These are phyloP conservation scores for Butyriboletus loyo DNA, from an alignment of 768 basidiomycete genomes.

Conservation along the genomic window DNA sequence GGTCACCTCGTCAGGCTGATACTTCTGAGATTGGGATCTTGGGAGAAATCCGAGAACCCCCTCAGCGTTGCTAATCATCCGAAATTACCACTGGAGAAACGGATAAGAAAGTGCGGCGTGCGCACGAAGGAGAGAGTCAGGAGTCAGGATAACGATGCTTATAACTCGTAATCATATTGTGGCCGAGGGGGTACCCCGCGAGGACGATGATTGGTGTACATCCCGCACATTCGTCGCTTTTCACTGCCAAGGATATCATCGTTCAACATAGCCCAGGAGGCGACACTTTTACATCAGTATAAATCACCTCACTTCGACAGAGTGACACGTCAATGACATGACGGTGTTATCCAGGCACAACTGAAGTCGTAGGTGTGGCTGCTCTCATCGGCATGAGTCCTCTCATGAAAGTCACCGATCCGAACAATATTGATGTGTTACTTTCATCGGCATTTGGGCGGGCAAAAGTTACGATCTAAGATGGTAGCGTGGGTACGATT, in stretches of 20 bases:
- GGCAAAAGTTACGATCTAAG: background rate
- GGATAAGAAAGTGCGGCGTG: background rate
- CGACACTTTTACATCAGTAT: background rate
- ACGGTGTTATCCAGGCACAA: constrained; percentile 6
- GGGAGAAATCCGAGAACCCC: background rate
- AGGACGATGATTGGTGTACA: constrained; percentile 13
- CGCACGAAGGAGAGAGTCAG: background rate
- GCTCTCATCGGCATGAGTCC: background rate
- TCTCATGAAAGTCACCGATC: background rate
- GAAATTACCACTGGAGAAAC: background rate
- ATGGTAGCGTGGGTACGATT: constrained; percentile 14
- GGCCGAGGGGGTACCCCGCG: constrained; percentile 3
- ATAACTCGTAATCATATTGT: constrained; percentile 7
- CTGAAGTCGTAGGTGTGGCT: background rate
- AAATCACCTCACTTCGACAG: constrained; percentile 1
- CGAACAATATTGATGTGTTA: background rate
- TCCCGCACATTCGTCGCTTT: constrained; percentile 22
- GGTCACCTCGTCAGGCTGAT: constrained; percentile 1
- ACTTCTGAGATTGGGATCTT: background rate
- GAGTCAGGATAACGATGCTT: constrained; percentile 5
- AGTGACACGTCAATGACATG: background rate
- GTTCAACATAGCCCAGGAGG: background rate
- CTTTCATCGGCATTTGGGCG: background rate
- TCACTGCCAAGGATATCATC: constrained; percentile 3
- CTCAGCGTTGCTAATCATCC: constrained; percentile 11